A percentile compares a stretch with the other conserved stretches of the same genome.
phyloP scores from a whole-genome alignment of 2,329 filamentous ascomycete species.

The Diaporthe sp. region DNA sequence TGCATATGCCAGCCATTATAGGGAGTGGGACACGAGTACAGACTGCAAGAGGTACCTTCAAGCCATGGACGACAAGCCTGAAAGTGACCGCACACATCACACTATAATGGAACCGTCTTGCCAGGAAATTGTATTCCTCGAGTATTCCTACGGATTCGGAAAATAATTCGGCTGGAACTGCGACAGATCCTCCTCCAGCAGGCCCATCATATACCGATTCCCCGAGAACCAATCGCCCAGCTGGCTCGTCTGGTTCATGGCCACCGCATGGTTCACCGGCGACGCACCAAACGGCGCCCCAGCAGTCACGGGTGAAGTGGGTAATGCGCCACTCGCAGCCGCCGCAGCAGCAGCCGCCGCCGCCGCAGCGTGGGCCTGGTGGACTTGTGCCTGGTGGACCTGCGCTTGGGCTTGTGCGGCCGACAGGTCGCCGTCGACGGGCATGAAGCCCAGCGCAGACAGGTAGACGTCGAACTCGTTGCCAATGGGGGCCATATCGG shows the following conservation, averaged over 20 bases:
- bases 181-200: conserved; percentile 73
- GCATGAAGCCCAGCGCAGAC: conserved; percentile 73
- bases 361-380: conserved; percentile 17
- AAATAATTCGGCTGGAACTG: conserved; percentile 52
- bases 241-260: conserved; percentile 56
- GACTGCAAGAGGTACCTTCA: too few species aligned
- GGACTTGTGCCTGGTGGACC: conserved; percentile 50
- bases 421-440: conserved; percentile 48
- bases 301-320: conserved; percentile 19
- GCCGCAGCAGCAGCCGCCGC: conserved; percentile 8
- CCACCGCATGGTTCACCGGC: conserved; percentile 28
- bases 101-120: neutral
- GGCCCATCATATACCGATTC: conserved; percentile 74
- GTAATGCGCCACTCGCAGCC: conserved; percentile 22
- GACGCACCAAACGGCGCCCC: conserved; percentile 35
- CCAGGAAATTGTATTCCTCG: neutral
- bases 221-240: conserved; percentile 77
- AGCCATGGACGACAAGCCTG: neutral
- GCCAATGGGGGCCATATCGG: conserved; percentile 64
- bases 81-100: neutral
- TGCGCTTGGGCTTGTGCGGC: conserved; percentile 34
- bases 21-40: neutral
- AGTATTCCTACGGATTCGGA: conserved; percentile 46
- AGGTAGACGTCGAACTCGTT: conserved; percentile 77
- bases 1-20: too few species aligned